Evolutionary conservation across 176 grass and related monocot genomes (phyloP), one percentile per base, ranked within the genome.

Genomic region (Aegilops longissima): DNA sequence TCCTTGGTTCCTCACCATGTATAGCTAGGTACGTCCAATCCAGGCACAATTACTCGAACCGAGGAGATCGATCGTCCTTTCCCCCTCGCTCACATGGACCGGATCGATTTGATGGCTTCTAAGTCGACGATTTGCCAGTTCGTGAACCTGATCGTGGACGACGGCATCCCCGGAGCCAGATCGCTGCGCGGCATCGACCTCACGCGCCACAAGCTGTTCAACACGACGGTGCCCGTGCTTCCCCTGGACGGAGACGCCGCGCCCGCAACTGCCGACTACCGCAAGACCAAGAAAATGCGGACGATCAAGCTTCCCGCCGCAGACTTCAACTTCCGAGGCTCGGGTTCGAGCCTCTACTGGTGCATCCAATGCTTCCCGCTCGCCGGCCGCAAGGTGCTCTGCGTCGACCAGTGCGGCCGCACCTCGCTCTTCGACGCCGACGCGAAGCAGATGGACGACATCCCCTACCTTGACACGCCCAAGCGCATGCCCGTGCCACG

Each of bases 141-240:
- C 23, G 29, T 56, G 65, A 82, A 56, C 9, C 44, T 82, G 80
- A 69, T 69, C 64, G 64, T 69, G 80, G 42, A 69, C 27, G 68
- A 35, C 18, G 1, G 3, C 40, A 30, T 31, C 23, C 8, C 12
- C 12, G 78, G 61, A 38, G 12, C 13, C 6, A 66, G 27, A 81
- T 45, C 62, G 13, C 18, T 82, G 80, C 45, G 45, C 66, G 23
- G 30, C 66, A 56, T 82, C 63, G 39, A 82, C 64, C 42, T 82
- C 1, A 25, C 10, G 33, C 77, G 56, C 77, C 56, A 79, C 20
- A 38, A 17, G 56, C 21, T 79, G 20, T 62, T 40, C 54, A 63
- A 79, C 56, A 63, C 18, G 2, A 21, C 51, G 59, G 3, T 12
- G 31, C 31, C 76, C 3, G 17, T 29, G 21, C 51, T n/a, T 8